phyloP scores from a whole-genome alignment of 441 rosid species.

The Kokia cookei region DNA sequence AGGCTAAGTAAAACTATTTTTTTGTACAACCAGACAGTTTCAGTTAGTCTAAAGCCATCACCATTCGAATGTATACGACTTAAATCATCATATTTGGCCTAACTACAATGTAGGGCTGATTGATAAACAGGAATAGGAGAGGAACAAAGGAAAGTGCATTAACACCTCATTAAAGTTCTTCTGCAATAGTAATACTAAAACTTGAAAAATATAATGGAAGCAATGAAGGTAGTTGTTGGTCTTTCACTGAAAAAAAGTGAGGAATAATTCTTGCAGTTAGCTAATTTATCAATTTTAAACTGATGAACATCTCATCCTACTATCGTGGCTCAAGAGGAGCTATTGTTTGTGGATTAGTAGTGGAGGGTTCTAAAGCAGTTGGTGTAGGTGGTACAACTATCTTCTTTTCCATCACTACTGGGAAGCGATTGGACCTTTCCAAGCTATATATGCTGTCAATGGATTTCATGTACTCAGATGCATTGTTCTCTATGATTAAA shows the following conservation, averaged over 20 bases:
- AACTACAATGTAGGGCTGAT: not conserved
- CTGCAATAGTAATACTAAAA: not conserved
- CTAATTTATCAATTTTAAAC: slow-evolving; percentile 7
- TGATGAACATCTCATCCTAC: slow-evolving; percentile 8
- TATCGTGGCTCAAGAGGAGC: slow-evolving; percentile 63
- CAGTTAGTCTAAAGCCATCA: not conserved
- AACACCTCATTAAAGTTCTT: not conserved
- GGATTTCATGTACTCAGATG: slow-evolving; percentile 76
- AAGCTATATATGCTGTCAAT: slow-evolving; percentile 70
- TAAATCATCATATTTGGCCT: not conserved
- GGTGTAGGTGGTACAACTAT: slow-evolving; percentile 31
- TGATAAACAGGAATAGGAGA: not conserved
- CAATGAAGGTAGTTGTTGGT: not conserved
- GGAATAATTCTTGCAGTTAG: not conserved
- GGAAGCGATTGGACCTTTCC: slow-evolving; percentile 61
- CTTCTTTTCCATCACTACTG: slow-evolving; percentile 45
- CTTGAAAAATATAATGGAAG: not conserved
- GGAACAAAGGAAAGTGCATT: not conserved
- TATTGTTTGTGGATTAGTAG: slow-evolving; percentile 35
- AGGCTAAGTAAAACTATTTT: too few relatives aligned
- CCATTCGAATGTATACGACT: not conserved
- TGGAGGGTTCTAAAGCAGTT: slow-evolving; percentile 39
- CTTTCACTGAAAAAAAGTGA: not conserved
- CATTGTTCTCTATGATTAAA: slow-evolving; percentile 75
- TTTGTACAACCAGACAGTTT: too few relatives aligned